A percentile compares a stretch with the other conserved stretches of the same genome.
Conservation (phyloP, 352 stramenopile genomes). For the Globisporangium heterothallicum region DNA sequence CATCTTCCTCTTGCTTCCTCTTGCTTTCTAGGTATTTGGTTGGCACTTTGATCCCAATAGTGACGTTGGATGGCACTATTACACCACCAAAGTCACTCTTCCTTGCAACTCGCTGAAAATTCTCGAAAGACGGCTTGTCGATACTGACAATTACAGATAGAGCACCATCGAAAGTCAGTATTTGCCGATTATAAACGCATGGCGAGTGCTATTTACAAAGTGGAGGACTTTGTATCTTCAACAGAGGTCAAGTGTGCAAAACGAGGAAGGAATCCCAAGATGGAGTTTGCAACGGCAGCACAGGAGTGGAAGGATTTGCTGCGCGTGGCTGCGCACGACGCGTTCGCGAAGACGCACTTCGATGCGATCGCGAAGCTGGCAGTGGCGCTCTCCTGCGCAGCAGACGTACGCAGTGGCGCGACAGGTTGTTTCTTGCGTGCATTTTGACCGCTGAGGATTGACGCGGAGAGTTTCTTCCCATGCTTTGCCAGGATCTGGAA, state of each 20-base stretch:
- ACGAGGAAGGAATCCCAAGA: neutral
- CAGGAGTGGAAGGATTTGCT: slow-evolving; percentile 45
- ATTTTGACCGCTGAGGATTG: neutral
- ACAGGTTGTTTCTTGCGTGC: neutral
- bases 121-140: neutral
- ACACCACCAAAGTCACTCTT: too few species aligned
- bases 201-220: too few species aligned
- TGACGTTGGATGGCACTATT: neutral
- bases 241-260: too few species aligned
- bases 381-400: slow-evolving; percentile 23
- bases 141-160: neutral
- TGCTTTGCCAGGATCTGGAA: slow-evolving; percentile 2
- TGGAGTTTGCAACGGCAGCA: slow-evolving; percentile 24
- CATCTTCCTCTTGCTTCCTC: slow-evolving; percentile 25
- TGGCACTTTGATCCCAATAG: neutral
- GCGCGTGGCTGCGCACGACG: slow-evolving; percentile 12
- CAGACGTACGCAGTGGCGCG: slow-evolving; percentile 5
- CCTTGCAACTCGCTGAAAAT: too few species aligned
- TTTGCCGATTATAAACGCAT: too few species aligned
- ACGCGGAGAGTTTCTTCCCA: too few species aligned
- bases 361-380: slow-evolving; percentile 26
- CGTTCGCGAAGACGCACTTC: slow-evolving; percentile 24
- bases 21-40: neutral
- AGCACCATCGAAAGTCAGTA: too few species aligned
- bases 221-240: too few species aligned